Conservation (phyloP, 108 stramenopile genomes). For the Skeletonema tropicum region DNA sequence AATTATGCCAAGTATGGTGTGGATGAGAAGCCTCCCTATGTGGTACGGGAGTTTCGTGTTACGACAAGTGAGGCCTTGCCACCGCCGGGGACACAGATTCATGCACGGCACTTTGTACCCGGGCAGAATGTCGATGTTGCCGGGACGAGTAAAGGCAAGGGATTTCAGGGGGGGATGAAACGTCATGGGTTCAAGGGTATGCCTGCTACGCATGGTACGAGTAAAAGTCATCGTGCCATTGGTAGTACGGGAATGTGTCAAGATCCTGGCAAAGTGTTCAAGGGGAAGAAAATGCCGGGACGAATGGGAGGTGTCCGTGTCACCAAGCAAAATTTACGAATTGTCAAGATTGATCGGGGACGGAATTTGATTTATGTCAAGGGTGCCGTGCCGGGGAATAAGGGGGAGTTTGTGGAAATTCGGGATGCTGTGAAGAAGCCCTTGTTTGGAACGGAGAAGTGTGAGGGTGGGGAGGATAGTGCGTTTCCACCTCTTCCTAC, state of each 20-base stretch:
- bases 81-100: slow-evolving; percentile 80
- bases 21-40: slow-evolving; percentile 73
- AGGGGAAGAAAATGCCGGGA: slow-evolving; percentile 99
- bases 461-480: slow-evolving; percentile 58
- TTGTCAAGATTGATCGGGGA: slow-evolving; percentile 93
- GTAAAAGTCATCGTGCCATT: slow-evolving; percentile 88
- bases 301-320: slow-evolving; percentile 90
- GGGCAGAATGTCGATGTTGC: slow-evolving; percentile 96
- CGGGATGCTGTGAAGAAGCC: slow-evolving; percentile 91
- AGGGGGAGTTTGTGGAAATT: slow-evolving; percentile 91
- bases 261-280: slow-evolving; percentile 96
- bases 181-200: slow-evolving; percentile 93
- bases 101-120: slow-evolving; percentile 96
- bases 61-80: slow-evolving; percentile 74
- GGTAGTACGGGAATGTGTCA: slow-evolving; percentile 91
- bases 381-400: slow-evolving; percentile 94
- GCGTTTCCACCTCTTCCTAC: slow-evolving; percentile 83
- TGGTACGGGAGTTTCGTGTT: slow-evolving; percentile 85
- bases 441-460: slow-evolving; percentile 76
- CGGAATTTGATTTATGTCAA: slow-evolving; percentile 90
- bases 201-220: slow-evolving; percentile 95
- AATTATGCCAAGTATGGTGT: slow-evolving; percentile 66
- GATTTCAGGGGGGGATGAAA: slow-evolving; percentile 99
- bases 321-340: slow-evolving; percentile 88
- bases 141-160: slow-evolving; percentile 95